A percentile compares a stretch with the other conserved stretches of the same genome.
These are phyloP conservation scores for Pelargonium nanum DNA, from an alignment of 345 rosid species.

Conservation along the genomic window DNA sequence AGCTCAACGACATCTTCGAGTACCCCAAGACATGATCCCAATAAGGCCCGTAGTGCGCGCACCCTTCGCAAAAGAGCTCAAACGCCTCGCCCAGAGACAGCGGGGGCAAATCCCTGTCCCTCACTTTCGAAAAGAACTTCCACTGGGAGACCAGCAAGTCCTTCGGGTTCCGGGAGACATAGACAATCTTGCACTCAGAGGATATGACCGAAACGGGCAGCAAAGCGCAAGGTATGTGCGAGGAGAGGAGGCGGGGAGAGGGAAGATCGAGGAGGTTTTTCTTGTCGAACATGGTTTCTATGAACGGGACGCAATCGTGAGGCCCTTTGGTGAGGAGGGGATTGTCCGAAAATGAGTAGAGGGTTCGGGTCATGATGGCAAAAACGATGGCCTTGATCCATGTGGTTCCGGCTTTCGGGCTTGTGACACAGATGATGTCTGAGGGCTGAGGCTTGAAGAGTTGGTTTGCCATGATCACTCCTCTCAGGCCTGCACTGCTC, in stretches of 20 bases:
- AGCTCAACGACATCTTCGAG: constrained; percentile 17
- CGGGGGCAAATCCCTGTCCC: not conserved
- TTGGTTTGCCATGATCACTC: constrained; percentile 8
- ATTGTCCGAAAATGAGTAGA: not conserved
- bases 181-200: constrained; percentile 24
- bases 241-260: constrained; percentile 13
- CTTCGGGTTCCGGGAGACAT: constrained; percentile 29
- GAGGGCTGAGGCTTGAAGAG: constrained; percentile 16
- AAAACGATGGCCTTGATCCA: constrained; percentile 22
- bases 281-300: constrained; percentile 10
- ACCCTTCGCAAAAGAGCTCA: constrained; percentile 14
- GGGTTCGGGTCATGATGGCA: constrained; percentile 4
- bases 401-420: constrained; percentile 20
- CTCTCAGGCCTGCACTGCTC: constrained; percentile 4
- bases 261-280: not conserved
- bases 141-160: constrained; percentile 31
- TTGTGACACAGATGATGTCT: constrained; percentile 14
- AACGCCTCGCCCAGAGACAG: constrained; percentile 18
- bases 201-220: constrained; percentile 5
- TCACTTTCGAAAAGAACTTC: constrained; percentile 16
- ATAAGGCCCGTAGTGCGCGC: constrained; percentile 15
- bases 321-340: constrained; percentile 8
- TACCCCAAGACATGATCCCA: constrained; percentile 21
- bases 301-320: constrained; percentile 9
- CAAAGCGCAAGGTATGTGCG: constrained; percentile 16